Percentiles rank a stretch among this genome's conserved stretches.
Evolutionary conservation across 768 basidiomycete genomes (phyloP).

Genomic region (Kondoa subrosea): DNA sequence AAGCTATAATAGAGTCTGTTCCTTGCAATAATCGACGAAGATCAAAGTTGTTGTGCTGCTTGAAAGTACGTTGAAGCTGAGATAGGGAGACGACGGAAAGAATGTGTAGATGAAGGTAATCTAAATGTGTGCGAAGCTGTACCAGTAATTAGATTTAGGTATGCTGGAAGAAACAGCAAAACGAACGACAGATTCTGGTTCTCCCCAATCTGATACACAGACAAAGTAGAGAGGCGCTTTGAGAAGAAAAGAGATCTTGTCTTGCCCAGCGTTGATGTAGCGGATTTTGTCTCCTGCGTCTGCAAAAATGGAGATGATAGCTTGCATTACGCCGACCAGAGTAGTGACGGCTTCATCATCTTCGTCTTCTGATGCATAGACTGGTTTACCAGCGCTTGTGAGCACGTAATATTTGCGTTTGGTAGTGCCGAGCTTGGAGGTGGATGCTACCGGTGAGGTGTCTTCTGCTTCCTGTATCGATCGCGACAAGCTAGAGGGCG

Average conservation of each 20-base stretch:
- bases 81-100: slow-evolving; percentile 71
- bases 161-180: slow-evolving; percentile 16
- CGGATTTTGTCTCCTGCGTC: slow-evolving; percentile 63
- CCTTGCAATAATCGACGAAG: slow-evolving; percentile 35
- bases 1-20: slow-evolving; percentile 14
- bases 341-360: slow-evolving; percentile 49
- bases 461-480: background rate
- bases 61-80: slow-evolving; percentile 71
- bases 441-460: background rate
- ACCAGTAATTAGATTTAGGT: background rate
- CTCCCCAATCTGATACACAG: slow-evolving; percentile 79
- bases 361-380: slow-evolving; percentile 39
- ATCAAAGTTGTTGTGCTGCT: slow-evolving; percentile 80
- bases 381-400: slow-evolving; percentile 94
- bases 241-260: slow-evolving; percentile 68
- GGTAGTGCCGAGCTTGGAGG: background rate
- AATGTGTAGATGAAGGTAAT: slow-evolving; percentile 87
- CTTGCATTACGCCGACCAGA: slow-evolving; percentile 81
- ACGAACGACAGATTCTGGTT: slow-evolving; percentile 86
- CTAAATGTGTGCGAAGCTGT: slow-evolving; percentile 78
- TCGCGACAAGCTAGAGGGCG: background rate
- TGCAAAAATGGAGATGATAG: slow-evolving; percentile 84
- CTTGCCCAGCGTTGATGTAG: slow-evolving; percentile 64
- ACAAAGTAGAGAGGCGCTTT: slow-evolving; percentile 81
- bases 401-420: slow-evolving; percentile 54